These are phyloP conservation scores for Steccherinum ochraceum DNA, from an alignment of 768 basidiomycete species.

Conservation along the genomic window DNA sequence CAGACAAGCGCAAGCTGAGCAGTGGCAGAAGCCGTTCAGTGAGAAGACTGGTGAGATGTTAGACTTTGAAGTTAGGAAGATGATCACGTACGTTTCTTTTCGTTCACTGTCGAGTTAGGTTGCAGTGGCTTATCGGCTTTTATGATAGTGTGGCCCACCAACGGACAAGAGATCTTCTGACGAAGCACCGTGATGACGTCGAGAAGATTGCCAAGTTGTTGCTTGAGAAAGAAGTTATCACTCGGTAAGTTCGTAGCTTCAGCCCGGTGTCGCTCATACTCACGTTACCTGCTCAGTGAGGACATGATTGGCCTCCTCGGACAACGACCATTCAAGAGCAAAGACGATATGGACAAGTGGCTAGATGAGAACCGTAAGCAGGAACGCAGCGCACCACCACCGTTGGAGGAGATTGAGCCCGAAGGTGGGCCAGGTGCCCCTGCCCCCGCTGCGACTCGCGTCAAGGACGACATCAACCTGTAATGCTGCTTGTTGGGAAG, in stretches of 20 bases:
- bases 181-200: conserved; percentile 76
- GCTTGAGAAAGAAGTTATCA: conserved; percentile 94
- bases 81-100: conserved; percentile 63
- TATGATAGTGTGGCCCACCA: conserved; percentile 60
- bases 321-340: conserved; percentile 72
- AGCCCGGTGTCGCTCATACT: not conserved
- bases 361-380: conserved; percentile 69
- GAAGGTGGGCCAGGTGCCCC: conserved; percentile 31
- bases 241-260: conserved; percentile 48
- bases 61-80: conserved; percentile 87
- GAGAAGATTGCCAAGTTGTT: conserved; percentile 90
- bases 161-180: conserved; percentile 77
- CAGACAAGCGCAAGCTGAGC: conserved; percentile 74
- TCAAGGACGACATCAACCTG: conserved; percentile 22
- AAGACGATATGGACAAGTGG: conserved; percentile 97
- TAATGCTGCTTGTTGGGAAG: conserved; percentile 4
- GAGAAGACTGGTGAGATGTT: conserved; percentile 96
- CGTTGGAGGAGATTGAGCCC: conserved; percentile 41
- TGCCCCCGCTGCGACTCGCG: conserved; percentile 39
- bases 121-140: conserved; percentile 10
- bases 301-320: conserved; percentile 83
- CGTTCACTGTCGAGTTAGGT: too few relatives aligned
- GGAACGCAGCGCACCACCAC: conserved; percentile 60
- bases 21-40: conserved; percentile 96
- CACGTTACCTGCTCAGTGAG: conserved; percentile 45